Evolutionary conservation across 345 rosid species (phyloP).

Genomic region (Nasturtium officinale): DNA sequence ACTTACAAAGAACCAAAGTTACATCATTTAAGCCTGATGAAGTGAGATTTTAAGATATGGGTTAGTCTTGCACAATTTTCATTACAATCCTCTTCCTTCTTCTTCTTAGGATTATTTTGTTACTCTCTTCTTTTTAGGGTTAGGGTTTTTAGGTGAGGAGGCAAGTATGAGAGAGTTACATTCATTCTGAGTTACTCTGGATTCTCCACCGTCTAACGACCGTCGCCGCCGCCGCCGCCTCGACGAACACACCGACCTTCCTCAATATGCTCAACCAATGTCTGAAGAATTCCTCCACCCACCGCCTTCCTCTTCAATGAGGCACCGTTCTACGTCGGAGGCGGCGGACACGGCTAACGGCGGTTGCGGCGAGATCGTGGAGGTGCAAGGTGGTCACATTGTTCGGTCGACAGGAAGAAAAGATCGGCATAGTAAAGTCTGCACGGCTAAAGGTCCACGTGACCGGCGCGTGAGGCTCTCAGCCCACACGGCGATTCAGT

Average conservation of each 20-base stretch:
- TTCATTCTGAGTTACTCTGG: conserved; percentile 44
- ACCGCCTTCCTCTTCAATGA: conserved; percentile 49
- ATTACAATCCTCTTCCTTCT: conserved; percentile 18
- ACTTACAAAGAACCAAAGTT: neutral
- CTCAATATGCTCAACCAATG: conserved; percentile 48
- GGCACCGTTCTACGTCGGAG: conserved; percentile 46
- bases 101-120: conserved; percentile 10
- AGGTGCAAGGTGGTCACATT: conserved; percentile 99
- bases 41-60: conserved; percentile 34
- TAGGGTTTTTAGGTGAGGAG: conserved; percentile 36
- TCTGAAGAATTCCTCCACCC: conserved; percentile 54
- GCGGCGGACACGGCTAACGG: conserved; percentile 29
- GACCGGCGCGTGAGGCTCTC: conserved; percentile 96
- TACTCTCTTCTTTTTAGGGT: conserved; percentile 31
- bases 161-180: conserved; percentile 39
- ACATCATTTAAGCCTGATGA: neutral
- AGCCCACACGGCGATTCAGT: conserved; percentile 92
- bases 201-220: conserved; percentile 39
- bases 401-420: conserved; percentile 88
- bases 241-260: conserved; percentile 45
- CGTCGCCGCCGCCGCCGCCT: conserved; percentile 39
- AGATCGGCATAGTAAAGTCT: conserved; percentile 95
- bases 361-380: conserved; percentile 77
- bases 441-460: conserved; percentile 90
- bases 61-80: conserved; percentile 25